phyloP scores from a whole-genome alignment of 768 basidiomycete species.

The Boletus subcaerulescens region DNA sequence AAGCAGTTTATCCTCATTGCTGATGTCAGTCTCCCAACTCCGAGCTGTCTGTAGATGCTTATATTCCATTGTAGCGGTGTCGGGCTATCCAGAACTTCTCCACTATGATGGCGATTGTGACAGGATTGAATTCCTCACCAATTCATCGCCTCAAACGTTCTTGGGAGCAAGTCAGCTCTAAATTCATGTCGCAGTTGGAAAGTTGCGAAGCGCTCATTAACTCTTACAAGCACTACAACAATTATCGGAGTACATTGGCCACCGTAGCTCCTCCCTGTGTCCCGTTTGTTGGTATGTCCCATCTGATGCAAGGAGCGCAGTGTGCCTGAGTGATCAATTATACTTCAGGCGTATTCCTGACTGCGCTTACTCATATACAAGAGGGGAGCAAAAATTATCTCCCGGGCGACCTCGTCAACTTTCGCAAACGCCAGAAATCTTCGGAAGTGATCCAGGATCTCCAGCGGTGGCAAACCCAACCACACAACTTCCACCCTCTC shows the following conservation, averaged over 20 bases:
- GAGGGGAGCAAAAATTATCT: slow-evolving; percentile 56
- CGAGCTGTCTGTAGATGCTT: neutral
- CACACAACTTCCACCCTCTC: slow-evolving; percentile 51
- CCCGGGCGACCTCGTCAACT: slow-evolving; percentile 50
- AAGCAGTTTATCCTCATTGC: slow-evolving; percentile 69
- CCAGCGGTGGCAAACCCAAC: slow-evolving; percentile 52
- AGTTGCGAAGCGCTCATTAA: slow-evolving; percentile 58
- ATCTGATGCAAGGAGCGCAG: neutral
- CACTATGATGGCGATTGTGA: slow-evolving; percentile 64
- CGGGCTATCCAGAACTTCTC: slow-evolving; percentile 64
- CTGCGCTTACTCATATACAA: slow-evolving; percentile 58
- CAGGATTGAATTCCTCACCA: slow-evolving; percentile 64
- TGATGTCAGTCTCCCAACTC: slow-evolving; percentile 43
- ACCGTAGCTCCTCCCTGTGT: slow-evolving; percentile 61
- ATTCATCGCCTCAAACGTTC: slow-evolving; percentile 65
- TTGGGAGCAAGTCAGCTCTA: slow-evolving; percentile 54
- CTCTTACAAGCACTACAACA: slow-evolving; percentile 66
- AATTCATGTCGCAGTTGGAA: slow-evolving; percentile 46
- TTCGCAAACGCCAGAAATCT: slow-evolving; percentile 51
- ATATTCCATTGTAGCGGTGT: slow-evolving; percentile 45
- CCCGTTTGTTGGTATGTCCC: slow-evolving; percentile 60
- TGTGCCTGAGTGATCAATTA: slow-evolving; percentile 2
- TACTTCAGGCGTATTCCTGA: slow-evolving; percentile 53
- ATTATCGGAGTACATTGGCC: slow-evolving; percentile 53
- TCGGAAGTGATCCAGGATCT: slow-evolving; percentile 59